A percentile compares a stretch with the other conserved stretches of the same genome.
Evolutionary conservation across 805 yeast genomes (phyloP).

Genomic region (Yarrowia sp.): DNA sequence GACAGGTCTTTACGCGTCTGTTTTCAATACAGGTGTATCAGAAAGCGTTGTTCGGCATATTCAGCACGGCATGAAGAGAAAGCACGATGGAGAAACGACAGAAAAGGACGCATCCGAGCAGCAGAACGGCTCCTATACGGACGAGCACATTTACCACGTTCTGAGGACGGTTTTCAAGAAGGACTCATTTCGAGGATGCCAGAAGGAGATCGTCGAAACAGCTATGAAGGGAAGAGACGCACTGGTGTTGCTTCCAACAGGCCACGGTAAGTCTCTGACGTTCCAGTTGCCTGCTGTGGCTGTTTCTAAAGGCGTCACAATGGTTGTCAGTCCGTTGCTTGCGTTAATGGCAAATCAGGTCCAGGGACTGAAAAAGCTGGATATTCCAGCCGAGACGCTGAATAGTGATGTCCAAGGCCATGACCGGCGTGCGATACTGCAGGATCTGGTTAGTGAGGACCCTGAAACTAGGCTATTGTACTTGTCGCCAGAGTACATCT

Average conservation of each 20-base stretch:
- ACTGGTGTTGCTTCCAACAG: slow-evolving; percentile 95
- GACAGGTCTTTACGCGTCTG: neutral
- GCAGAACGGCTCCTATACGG: neutral
- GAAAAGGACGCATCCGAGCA: neutral
- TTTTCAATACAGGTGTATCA: neutral
- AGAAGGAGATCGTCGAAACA: slow-evolving; percentile 33
- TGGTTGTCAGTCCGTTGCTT: slow-evolving; percentile 89
- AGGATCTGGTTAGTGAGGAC: slow-evolving; percentile 62
- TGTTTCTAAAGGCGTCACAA: slow-evolving; percentile 59
- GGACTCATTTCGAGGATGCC: slow-evolving; percentile 33
- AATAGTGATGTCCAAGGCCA: slow-evolving; percentile 67
- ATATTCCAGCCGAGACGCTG: slow-evolving; percentile 81
- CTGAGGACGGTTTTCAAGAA: slow-evolving; percentile 31
- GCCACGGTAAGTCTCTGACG: slow-evolving; percentile 94
- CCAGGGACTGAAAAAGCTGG: slow-evolving; percentile 61
- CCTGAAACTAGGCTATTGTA: slow-evolving; percentile 79
- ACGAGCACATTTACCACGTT: neutral
- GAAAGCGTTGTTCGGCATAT: neutral
- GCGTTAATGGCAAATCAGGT: slow-evolving; percentile 97
- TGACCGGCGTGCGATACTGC: slow-evolving; percentile 62
- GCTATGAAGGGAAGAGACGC: slow-evolving; percentile 64
- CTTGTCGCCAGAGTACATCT: slow-evolving; percentile 77
- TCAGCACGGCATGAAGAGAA: neutral
- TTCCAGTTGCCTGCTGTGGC: slow-evolving; percentile 91
- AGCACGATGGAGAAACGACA: neutral